These are phyloP conservation scores for Geosiphon pyriformis DNA, from an alignment of 192 early-diverging fungal genomes.

Conservation along the genomic window DNA sequence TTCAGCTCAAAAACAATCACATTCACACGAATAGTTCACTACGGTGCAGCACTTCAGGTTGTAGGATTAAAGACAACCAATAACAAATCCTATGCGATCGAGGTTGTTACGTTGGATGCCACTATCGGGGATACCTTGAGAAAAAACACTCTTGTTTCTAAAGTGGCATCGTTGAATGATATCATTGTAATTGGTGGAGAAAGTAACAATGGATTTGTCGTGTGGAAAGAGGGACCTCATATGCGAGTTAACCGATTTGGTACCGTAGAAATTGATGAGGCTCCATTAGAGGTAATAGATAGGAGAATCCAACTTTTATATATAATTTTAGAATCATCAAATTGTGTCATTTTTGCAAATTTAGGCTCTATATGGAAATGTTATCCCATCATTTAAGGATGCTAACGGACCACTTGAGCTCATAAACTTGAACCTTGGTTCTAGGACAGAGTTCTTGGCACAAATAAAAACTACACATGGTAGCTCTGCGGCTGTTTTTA, in stretches of 20 bases:
- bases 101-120: slow-evolving; percentile 30
- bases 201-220: slow-evolving; percentile 27
- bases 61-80: slow-evolving; percentile 29
- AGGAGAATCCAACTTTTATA: not conserved
- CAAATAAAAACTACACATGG: slow-evolving; percentile 9
- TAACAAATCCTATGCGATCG: slow-evolving; percentile 24
- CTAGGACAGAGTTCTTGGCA: slow-evolving; percentile 19
- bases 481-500: slow-evolving; percentile 12
- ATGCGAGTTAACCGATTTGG: slow-evolving; percentile 35
- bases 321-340: not conserved
- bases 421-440: slow-evolving; percentile 22
- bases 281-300: slow-evolving; percentile 16
- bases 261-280: slow-evolving; percentile 21
- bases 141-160: slow-evolving; percentile 27
- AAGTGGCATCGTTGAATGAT: slow-evolving; percentile 24
- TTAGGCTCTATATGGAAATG: slow-evolving; percentile 8
- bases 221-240: slow-evolving; percentile 33
- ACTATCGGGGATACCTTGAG: slow-evolving; percentile 27
- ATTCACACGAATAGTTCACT: slow-evolving; percentile 24
- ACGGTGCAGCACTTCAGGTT: slow-evolving; percentile 26
- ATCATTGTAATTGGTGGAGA: slow-evolving; percentile 31
- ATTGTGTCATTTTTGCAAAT: slow-evolving; percentile 5
- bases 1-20: not conserved
- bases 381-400: slow-evolving; percentile 5
- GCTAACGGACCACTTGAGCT: slow-evolving; percentile 25